Evolutionary conservation across 2,329 filamentous ascomycete species (phyloP).

Genomic region (Diaporthe helianthi): DNA sequence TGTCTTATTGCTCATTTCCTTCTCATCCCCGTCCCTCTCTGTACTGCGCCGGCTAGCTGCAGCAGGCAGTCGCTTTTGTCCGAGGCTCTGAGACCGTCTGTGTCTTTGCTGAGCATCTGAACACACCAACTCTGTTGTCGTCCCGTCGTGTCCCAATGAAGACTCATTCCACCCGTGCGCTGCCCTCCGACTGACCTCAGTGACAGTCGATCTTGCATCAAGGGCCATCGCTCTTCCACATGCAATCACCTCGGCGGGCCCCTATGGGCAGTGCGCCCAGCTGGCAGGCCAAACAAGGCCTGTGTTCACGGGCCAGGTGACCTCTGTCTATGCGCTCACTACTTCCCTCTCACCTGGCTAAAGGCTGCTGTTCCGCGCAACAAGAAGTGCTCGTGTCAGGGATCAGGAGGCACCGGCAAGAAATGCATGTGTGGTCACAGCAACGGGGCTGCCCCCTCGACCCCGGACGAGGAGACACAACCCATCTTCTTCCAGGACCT

Average conservation of each 20-base stretch:
- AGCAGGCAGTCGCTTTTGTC: neutral
- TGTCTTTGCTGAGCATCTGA: neutral
- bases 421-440: constrained; percentile 30
- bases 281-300: constrained; percentile 72
- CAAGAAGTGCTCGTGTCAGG: constrained; percentile 59
- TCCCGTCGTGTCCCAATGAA: neutral
- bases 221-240: constrained; percentile 78
- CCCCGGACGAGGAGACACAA: constrained; percentile 33
- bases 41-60: constrained; percentile 13
- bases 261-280: constrained; percentile 66
- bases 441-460: constrained; percentile 35
- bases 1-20: neutral
- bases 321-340: constrained; percentile 61
- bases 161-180: too few relatives aligned
- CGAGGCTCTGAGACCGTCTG: neutral
- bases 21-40: neutral
- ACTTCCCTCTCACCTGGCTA: constrained; percentile 34
- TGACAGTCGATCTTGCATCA: constrained; percentile 73
- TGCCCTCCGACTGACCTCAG: constrained; percentile 9
- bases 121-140: too few relatives aligned
- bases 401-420: constrained; percentile 3
- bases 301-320: constrained; percentile 71
- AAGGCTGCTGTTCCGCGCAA: constrained; percentile 69
- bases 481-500: constrained; percentile 35
- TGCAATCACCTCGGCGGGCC: constrained; percentile 61